A percentile compares a stretch with the other conserved stretches of the same genome.
These are phyloP conservation scores for Hypoxylon rickii DNA, from an alignment of 495 filamentous ascomycete species.

Conservation along the genomic window DNA sequence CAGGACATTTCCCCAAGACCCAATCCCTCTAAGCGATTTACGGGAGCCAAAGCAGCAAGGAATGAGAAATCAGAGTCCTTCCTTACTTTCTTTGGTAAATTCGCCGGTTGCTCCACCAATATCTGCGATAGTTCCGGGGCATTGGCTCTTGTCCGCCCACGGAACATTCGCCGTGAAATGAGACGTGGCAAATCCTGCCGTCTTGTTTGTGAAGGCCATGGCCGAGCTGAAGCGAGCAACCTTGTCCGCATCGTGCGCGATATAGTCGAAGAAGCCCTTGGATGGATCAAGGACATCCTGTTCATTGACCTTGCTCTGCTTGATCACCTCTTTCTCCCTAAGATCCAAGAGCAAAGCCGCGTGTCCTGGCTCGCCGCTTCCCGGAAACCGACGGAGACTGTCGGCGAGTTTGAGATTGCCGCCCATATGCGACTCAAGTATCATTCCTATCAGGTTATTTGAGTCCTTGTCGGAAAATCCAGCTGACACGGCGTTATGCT, in stretches of 20 bases:
- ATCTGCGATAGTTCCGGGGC: slow-evolving; percentile 44
- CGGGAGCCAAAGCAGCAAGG: too few relatives aligned
- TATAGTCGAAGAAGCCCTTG: slow-evolving; percentile 42
- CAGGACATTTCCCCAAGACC: too few relatives aligned
- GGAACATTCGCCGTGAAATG: slow-evolving; percentile 45
- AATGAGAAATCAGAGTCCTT: neutral
- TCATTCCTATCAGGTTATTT: too few relatives aligned
- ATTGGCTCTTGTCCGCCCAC: slow-evolving; percentile 39
- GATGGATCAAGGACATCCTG: slow-evolving; percentile 22
- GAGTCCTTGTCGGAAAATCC: slow-evolving; percentile 38
- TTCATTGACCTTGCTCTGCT: slow-evolving; percentile 3
- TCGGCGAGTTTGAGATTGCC: slow-evolving; percentile 29
- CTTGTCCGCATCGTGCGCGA: slow-evolving; percentile 39
- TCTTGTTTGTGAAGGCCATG: slow-evolving; percentile 45
- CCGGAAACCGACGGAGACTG: slow-evolving; percentile 33
- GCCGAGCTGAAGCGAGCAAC: slow-evolving; percentile 48
- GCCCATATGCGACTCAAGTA: too few relatives aligned
- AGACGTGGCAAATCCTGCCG: slow-evolving; percentile 39
- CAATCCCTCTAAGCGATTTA: too few relatives aligned
- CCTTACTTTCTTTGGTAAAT: slow-evolving; percentile 22
- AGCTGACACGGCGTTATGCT: slow-evolving; percentile 43
- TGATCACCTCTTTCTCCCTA: slow-evolving; percentile 6
- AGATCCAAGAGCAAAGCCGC: slow-evolving; percentile 24
- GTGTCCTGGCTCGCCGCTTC: slow-evolving; percentile 32
- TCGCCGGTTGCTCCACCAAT: slow-evolving; percentile 47